Evolutionary conservation across 2,329 filamentous ascomycete species (phyloP).

Genomic region (Grosmannia huntii): DNA sequence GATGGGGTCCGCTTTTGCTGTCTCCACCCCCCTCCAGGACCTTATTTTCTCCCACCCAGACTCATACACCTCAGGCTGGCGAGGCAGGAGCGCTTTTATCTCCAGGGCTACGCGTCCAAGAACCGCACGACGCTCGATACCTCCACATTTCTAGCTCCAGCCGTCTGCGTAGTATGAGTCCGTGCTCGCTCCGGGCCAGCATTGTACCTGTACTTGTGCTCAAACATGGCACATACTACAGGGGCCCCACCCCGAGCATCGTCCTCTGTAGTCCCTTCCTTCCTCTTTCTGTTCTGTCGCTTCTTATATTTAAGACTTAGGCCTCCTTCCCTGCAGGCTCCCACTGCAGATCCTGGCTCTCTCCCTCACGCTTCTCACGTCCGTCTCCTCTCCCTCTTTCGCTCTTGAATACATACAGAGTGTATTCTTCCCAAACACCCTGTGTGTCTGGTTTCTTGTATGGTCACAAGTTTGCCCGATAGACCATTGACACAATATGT

Average conservation of each 20-base stretch:
- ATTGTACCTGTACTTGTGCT: background rate
- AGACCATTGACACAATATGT: conserved; percentile 1
- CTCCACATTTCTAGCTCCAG: too few relatives aligned
- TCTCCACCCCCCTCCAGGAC: background rate
- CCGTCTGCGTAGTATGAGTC: background rate
- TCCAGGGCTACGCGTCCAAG: background rate
- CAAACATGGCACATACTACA: background rate
- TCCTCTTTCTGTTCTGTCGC: background rate
- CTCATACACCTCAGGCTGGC: too few relatives aligned
- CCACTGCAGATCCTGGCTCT: background rate
- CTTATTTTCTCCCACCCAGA: background rate
- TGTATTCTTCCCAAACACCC: background rate
- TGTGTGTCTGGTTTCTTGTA: background rate
- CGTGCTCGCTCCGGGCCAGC: background rate
- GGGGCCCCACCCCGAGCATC: background rate
- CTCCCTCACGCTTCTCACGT: background rate
- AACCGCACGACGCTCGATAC: background rate
- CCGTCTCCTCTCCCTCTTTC: background rate
- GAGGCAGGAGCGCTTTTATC: too few relatives aligned
- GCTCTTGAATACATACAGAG: background rate
- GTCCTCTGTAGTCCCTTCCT: background rate
- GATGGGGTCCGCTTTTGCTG: background rate
- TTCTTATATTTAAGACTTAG: background rate
- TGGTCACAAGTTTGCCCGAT: background rate
- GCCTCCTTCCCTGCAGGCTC: background rate